Evolutionary conservation across 2,329 filamentous ascomycete genomes (phyloP).

Genomic region (Dendrostoma leiphaemia): DNA sequence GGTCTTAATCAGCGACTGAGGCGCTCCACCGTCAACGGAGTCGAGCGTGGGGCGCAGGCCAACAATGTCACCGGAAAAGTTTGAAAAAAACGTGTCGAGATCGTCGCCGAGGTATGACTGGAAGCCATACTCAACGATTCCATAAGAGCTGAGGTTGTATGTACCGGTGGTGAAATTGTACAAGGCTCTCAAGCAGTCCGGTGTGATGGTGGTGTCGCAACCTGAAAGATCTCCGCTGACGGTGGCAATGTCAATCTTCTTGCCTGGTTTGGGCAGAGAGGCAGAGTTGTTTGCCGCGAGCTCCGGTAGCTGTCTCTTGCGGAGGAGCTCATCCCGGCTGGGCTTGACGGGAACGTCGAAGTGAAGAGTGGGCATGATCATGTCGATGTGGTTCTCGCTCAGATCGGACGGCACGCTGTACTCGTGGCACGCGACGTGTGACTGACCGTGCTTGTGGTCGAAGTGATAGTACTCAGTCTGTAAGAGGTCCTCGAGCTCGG

Average conservation of each 20-base stretch:
- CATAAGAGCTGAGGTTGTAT: slow-evolving; percentile 15
- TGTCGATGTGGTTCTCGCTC: slow-evolving; percentile 14
- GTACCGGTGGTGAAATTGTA: slow-evolving; percentile 13
- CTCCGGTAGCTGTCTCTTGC: slow-evolving; percentile 6
- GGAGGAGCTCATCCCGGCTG: slow-evolving; percentile 6
- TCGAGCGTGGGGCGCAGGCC: slow-evolving; percentile 9
- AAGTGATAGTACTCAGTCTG: slow-evolving; percentile 17
- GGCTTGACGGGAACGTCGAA: slow-evolving; percentile 11
- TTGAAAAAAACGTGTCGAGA: slow-evolving; percentile 16
- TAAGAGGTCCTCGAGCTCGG: slow-evolving; percentile 15
- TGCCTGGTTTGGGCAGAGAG: slow-evolving; percentile 13
- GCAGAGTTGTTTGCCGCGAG: slow-evolving; percentile 13
- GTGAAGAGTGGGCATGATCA: slow-evolving; percentile 16
- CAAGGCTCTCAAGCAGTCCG: slow-evolving; percentile 17
- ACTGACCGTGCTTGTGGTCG: slow-evolving; percentile 13
- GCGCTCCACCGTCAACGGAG: slow-evolving; percentile 16
- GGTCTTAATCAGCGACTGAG: slow-evolving; percentile 6
- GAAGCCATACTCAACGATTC: slow-evolving; percentile 18
- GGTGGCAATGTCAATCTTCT: slow-evolving; percentile 9
- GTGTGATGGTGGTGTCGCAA: slow-evolving; percentile 13
- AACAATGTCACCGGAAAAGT: slow-evolving; percentile 10
- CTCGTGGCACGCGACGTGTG: slow-evolving; percentile 13
- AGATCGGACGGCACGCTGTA: slow-evolving; percentile 16
- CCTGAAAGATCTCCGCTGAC: slow-evolving; percentile 11
- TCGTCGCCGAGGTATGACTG: slow-evolving; percentile 15